Evolutionary conservation across 768 basidiomycete genomes (phyloP), one percentile per base, ranked within the genome.

Genomic region (Russula earlei): DNA sequence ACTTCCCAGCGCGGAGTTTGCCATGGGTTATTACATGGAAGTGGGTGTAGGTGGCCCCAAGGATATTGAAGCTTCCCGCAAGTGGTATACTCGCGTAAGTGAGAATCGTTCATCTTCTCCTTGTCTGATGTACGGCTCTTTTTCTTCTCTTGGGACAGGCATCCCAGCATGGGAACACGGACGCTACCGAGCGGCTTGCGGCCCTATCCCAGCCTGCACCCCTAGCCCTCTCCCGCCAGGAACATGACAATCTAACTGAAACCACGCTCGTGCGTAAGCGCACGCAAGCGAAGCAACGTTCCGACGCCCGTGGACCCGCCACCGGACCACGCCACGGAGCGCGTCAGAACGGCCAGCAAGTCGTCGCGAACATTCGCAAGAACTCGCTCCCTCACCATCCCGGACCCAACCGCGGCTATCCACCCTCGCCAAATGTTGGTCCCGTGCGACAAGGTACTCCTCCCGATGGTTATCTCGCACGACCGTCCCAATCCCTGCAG

Each of bases 11-110:
- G 95, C 91, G 0, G 88, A 93, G 67, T 97, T 97, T 67, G 95
- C 93, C 0, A 85, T 97, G 81, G 95, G 94, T 1, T 97, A 97
- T 67, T 98, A 95, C 67, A 77, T 77, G 36, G 94, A 97, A 68
- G 87, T 97, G 1, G 95, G 95, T 2, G 86, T 98, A 6, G 93
- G 91, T 0, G 82, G 85, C 10, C 64, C 65, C 17, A 81, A 79
- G 65, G 79, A 87, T 64, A 52, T 89, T 36, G 77, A 76, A 0
- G 73, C 73, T 7, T 89, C 93, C 1, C 72, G 74, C 55, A 78
- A 71, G 65, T 98, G 93, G 92, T 98, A 98, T 68, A 70, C 72
- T 27, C 71, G 75, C 67, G 83, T 81, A 42, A 62, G 77, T 71
- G 6, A 37, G 24, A 24, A 25, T 15, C 48, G 27, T 54, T 31